A percentile compares a stretch with the other conserved stretches of the same genome.
Evolutionary conservation across 2,329 filamentous ascomycete genomes (phyloP).

Genomic region (Exophiala sideris): DNA sequence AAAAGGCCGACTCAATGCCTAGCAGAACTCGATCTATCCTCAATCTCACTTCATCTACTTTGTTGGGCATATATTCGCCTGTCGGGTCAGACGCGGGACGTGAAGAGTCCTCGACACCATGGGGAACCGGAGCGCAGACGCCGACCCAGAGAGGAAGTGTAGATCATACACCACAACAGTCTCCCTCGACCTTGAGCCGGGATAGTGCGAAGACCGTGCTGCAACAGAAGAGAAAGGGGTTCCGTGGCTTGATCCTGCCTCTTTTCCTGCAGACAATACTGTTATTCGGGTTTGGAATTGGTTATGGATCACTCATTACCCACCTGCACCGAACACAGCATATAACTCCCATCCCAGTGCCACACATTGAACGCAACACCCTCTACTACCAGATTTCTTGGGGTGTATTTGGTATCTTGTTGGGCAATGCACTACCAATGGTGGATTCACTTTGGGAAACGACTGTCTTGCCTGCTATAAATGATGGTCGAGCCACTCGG

Average conservation of each 20-base stretch:
- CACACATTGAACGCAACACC: slow-evolving; percentile 51
- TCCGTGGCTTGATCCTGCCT: slow-evolving; percentile 49
- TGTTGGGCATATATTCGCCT: slow-evolving; percentile 85
- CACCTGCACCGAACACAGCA: slow-evolving; percentile 70
- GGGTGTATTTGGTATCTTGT: slow-evolving; percentile 72
- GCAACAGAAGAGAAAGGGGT: slow-evolving; percentile 36
- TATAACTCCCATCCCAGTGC: slow-evolving; percentile 61
- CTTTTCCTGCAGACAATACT: slow-evolving; percentile 58
- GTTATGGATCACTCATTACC: slow-evolving; percentile 78
- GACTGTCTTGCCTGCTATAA: slow-evolving; percentile 38
- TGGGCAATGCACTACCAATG: slow-evolving; percentile 80
- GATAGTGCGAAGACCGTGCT: slow-evolving; percentile 16
- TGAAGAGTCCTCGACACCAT: slow-evolving; percentile 66
- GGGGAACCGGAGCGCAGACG: slow-evolving; percentile 73
- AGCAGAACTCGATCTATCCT: slow-evolving; percentile 73
- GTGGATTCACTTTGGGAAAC: slow-evolving; percentile 73
- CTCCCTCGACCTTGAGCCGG: slow-evolving; percentile 16
- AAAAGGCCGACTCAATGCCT: slow-evolving; percentile 40
- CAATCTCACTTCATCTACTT: slow-evolving; percentile 83
- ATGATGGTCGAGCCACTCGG: slow-evolving; percentile 28
- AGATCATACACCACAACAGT: slow-evolving; percentile 38
- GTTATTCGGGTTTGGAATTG: slow-evolving; percentile 74
- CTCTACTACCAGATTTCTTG: slow-evolving; percentile 74
- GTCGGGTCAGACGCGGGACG: slow-evolving; percentile 54
- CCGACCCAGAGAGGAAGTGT: slow-evolving; percentile 50